Evolutionary conservation across 78 protist genomes (phyloP).

Genomic region (Paratrimastix pyriformis): DNA sequence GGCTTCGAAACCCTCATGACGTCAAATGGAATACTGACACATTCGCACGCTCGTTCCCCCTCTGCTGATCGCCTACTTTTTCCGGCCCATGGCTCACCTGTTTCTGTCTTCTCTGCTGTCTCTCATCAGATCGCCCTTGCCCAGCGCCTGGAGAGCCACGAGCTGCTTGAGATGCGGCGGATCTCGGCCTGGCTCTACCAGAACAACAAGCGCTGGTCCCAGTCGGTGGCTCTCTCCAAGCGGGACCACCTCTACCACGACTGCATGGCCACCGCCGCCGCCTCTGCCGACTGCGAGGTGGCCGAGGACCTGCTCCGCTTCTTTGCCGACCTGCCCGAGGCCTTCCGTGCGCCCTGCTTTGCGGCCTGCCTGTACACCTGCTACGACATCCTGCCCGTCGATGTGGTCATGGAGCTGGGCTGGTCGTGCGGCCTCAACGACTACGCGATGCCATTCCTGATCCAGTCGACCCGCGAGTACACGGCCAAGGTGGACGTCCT

Average conservation of each 20-base stretch:
- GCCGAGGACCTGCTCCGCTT: constrained; percentile 82
- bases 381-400: constrained; percentile 81
- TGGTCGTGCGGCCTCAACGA: constrained; percentile 90
- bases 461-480: constrained; percentile 66
- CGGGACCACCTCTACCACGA: constrained; percentile 82
- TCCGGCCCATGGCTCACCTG: too few species aligned
- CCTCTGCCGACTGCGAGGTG: constrained; percentile 50
- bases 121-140: constrained; percentile 60
- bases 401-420: constrained; percentile 92
- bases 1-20: background rate
- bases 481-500: constrained; percentile 4
- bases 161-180: constrained; percentile 87
- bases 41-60: too few species aligned
- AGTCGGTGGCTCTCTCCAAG: constrained; percentile 85
- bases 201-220: constrained; percentile 47
- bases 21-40: too few species aligned
- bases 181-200: constrained; percentile 84
- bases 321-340: constrained; percentile 68
- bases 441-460: constrained; percentile 93
- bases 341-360: constrained; percentile 59
- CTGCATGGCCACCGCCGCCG: constrained; percentile 92
- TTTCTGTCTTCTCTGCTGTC: background rate
- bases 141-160: constrained; percentile 72
- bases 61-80: too few species aligned
- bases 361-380: constrained; percentile 89